Conservation (phyloP, 1,139 yeast genomes). For the Pichia sp. region DNA sequence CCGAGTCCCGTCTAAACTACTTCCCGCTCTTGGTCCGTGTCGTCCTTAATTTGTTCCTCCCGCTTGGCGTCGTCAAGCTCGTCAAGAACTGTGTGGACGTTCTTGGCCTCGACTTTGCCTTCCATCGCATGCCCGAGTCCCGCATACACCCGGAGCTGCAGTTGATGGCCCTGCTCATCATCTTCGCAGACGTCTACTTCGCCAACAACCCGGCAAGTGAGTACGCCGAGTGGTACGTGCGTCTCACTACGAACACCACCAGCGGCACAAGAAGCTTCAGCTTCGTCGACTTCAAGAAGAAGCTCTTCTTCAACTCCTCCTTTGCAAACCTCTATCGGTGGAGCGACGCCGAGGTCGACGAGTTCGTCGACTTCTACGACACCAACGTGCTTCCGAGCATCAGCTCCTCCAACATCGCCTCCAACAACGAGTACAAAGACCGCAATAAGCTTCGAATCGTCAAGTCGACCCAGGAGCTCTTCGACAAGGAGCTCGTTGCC, state of each 20-base stretch:
- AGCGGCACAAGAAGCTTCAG: slow-evolving; percentile 19
- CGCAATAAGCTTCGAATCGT: slow-evolving; percentile 8
- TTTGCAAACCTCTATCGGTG: slow-evolving; percentile 36
- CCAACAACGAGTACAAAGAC: slow-evolving; percentile 12
- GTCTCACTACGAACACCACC: neutral
- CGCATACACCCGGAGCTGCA: slow-evolving; percentile 29
- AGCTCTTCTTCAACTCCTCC: slow-evolving; percentile 24
- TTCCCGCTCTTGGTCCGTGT: slow-evolving; percentile 24
- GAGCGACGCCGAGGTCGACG: slow-evolving; percentile 38
- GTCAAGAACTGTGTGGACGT: slow-evolving; percentile 20
- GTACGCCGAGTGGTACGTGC: slow-evolving; percentile 14
- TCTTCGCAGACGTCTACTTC: slow-evolving; percentile 33
- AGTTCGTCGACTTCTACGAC: slow-evolving; percentile 42
- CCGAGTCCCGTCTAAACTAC: slow-evolving; percentile 20
- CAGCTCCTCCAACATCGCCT: slow-evolving; percentile 18
- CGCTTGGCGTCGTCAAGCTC: slow-evolving; percentile 26
- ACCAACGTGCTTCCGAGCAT: slow-evolving; percentile 31
- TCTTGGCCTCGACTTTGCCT: slow-evolving; percentile 14
- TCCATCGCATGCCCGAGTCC: neutral
- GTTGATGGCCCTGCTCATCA: slow-evolving; percentile 21
- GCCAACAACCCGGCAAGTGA: slow-evolving; percentile 13
- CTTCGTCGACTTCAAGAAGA: slow-evolving; percentile 30
- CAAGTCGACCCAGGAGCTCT: slow-evolving; percentile 15
- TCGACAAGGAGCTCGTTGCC: slow-evolving; percentile 3
- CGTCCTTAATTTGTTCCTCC: slow-evolving; percentile 25